Base-by-base conservation (phyloP, 371 early-diverging fungal species). In the Funneliformis caledonium region DNA sequence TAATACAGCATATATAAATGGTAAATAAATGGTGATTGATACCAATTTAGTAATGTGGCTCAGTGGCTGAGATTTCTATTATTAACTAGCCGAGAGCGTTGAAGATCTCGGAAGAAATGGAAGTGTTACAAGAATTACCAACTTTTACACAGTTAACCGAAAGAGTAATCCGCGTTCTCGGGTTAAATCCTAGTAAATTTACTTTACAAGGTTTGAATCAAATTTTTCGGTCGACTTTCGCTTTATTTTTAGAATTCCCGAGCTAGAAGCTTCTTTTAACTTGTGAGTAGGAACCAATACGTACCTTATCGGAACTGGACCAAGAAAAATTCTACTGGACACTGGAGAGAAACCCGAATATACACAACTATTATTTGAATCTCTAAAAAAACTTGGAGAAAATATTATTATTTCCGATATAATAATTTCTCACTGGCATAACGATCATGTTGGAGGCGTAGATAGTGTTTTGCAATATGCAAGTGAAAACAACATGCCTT, bases 401-500 rank as follows among this genome's bases (percentile, higher is more conserved):
- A 85, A 87, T 43, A 85, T 87, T 1, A 87, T 85, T 11, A 93
- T 97, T 31, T 90, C 92, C 59, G 88, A 90, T 74, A 92, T 97
- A 60, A 83, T 97, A n/a, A 86, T 95, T 65, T 94, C 95, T 4
- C 97, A 97, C 83, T 90, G 92, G 81, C 97, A 97, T 82, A 80
- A 76, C 1, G 97, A 96, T 82, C 96, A 96, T 80, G 89, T 91
- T 70, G 94, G 93, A 19, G 97, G 97, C 0, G 80, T 91, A 1
- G 45, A 74, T 3, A 87, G 85, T 62, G 88, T 92, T 42, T 52
- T 95, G 4, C 78, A 85, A 11, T 87, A 83, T 52, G 68, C 88
- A 33, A 11, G 75, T 80, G 81, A 84, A 37, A 78, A 85, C 33
- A 33, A 73, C 19, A 37, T 47, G 6, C 50, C 67, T 33, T 80